Base-by-base conservation (phyloP, 345 rosid species). In the Eutrema heterophyllum region DNA sequence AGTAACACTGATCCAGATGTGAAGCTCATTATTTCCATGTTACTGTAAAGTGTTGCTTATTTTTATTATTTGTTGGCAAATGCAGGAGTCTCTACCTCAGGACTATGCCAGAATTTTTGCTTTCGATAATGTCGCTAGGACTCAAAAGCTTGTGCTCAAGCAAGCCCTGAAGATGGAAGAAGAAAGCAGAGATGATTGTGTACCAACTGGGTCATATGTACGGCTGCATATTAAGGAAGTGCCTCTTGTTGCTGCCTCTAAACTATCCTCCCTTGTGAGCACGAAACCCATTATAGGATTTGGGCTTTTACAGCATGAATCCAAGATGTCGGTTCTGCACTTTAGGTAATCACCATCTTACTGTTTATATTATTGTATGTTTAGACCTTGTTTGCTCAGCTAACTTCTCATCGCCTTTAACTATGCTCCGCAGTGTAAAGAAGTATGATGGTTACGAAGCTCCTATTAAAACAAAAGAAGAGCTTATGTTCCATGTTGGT, bases 271-370 rank as follows among this genome's bases (percentile, higher is more conserved):
- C 21, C 48, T 80, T 63, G 78, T 84, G 14, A 81, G 68, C 74
- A 78, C 71, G 33, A 71, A 69, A 36, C 93, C 97, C n/a, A 13
- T 88, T 51, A 77, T 87, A 64, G 84, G 81, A 41, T 87, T 85
- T 78, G 99, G 99, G 67, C 97, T 95, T 73, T 80, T 95, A 78
- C 99, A 88, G 74, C 97, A 89, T 49, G 99, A 91, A 75, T 92
- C 99, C 63, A 95, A 95, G 86, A 91, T 95, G 88, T 89, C 97
- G n/a, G 96, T 92, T 71, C 89, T 92, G 64, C 92, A 95, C 84
- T 95, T 92, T 79, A 92, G 97, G 99, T 92, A 80, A 78, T 62
- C 59, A 30, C 9, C 30, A 5, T 27, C 58, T 52, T 51, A 15
- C 45, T 9, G 13, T 56, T 67, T 46, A 16, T 30, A 13, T 58